Base-by-base conservation (phyloP, 2,329 filamentous ascomycete genomes). In the Triangularia setosa region DNA sequence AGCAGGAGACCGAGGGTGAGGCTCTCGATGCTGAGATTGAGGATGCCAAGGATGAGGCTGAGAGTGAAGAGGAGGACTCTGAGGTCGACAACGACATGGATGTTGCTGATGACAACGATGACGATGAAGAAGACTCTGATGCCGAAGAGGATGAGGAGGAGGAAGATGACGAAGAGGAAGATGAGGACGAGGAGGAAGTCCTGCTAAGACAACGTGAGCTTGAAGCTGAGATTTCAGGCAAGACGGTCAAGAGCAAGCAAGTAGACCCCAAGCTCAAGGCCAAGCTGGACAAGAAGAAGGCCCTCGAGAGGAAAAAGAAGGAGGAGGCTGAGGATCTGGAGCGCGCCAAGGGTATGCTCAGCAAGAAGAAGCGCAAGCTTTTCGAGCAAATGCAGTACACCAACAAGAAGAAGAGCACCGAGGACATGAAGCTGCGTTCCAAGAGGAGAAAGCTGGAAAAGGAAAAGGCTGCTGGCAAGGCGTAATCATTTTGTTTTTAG, bases 361-460 rank as follows among this genome's bases (percentile, higher is more conserved):
- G 90, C 78, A 91, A 96, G 78, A 95, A 96, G 86, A 99, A 98
- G 88, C 85, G 95, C 73, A 97, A 97, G 87, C 81, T 97, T 73
- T 90, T 94, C 70, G 95, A 98, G 83, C 95, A 97, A 82, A 99
- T 99, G 92, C 84, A 93, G 74, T 96, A 96, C 79, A 93, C 88
- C 67, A 97, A 97, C 79, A 93, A 90, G 80, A 93, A 95, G 84
- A 91, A 92, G 83, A 94, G 94, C 70, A 90, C 88, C 25, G 92
- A 97, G 80, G 91, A 94, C 57, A 90, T 94, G 81, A 91, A 89
- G 79, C 80, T 99, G 76, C 86, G 93, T 71, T 85, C 84, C 64
- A 99, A 99, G 89, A 88, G 92, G 78, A 91, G 95, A 80, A 96
- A 88, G 84, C 78, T 97, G 67, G 95, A 98, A 80, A 93, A 82